phyloP scores from a whole-genome alignment of 2,329 filamentous ascomycete species.

The Byssothecium circinans region DNA sequence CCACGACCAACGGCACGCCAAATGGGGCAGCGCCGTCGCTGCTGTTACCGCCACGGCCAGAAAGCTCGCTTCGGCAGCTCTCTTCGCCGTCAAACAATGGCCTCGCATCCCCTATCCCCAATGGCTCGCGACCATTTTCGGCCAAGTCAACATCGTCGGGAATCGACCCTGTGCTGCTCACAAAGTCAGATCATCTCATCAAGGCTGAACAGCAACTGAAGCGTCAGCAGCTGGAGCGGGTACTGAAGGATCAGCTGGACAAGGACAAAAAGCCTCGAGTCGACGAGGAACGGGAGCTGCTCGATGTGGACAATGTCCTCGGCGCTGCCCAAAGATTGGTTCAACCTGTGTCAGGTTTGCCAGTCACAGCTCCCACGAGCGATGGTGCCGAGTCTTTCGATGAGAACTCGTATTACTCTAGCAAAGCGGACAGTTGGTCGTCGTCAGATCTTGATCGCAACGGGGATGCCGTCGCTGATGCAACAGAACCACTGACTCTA shows the following conservation, averaged over 20 bases:
- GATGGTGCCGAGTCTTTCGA: conserved; percentile 82
- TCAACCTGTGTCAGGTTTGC: conserved; percentile 65
- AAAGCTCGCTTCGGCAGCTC: conserved; percentile 28
- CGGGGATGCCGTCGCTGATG: conserved; percentile 34
- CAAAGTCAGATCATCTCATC: conserved; percentile 82
- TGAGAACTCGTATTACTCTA: conserved; percentile 95
- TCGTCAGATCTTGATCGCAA: conserved; percentile 49
- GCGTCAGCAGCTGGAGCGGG: conserved; percentile 77
- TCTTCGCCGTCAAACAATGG: conserved; percentile 21
- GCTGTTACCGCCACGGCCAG: conserved; percentile 32
- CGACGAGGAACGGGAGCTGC: conserved; percentile 52
- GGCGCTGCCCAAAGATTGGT: conserved; percentile 70
- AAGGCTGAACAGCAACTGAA: conserved; percentile 79
- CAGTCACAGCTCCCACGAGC: conserved; percentile 58
- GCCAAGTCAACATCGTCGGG: conserved; percentile 59
- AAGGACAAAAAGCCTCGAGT: conserved; percentile 53
- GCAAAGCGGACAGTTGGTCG: conserved; percentile 78
- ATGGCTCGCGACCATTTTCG: conserved; percentile 35
- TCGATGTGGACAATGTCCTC: conserved; percentile 48
- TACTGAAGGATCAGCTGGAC: conserved; percentile 75
- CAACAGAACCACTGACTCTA: conserved; percentile 29
- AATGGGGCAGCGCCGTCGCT: conserved; percentile 29
- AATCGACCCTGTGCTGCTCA: conserved; percentile 80
- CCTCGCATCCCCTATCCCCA: conserved; percentile 23
- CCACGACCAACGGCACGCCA: conserved; percentile 34